Conservation (phyloP, 2,329 filamentous ascomycete genomes). For the Neocucurbitaria cava region DNA sequence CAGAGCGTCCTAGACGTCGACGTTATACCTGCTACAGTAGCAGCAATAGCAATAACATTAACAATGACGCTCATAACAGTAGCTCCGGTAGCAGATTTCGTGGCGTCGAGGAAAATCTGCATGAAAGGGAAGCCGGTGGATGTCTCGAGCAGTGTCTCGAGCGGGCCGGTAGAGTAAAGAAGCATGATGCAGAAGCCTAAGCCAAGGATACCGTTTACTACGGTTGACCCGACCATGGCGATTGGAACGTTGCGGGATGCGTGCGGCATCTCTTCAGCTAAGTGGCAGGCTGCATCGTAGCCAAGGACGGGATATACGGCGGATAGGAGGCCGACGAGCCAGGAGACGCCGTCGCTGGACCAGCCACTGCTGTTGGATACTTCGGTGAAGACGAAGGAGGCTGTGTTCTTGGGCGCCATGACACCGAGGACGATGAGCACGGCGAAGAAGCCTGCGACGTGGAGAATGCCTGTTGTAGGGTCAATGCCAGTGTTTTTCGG, state of each 20-base stretch:
- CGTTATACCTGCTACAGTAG: constrained; percentile 36
- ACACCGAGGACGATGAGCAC: constrained; percentile 26
- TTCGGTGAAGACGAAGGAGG: constrained; percentile 27
- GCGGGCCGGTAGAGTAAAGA: constrained; percentile 53
- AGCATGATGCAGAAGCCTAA: constrained; percentile 53
- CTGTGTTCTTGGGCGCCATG: constrained; percentile 25
- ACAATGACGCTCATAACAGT: constrained; percentile 50
- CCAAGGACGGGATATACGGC: constrained; percentile 31
- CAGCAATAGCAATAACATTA: constrained; percentile 21
- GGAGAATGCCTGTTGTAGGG: constrained; percentile 1
- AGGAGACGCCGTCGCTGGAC: constrained; percentile 27
- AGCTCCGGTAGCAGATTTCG: constrained; percentile 40
- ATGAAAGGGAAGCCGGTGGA: constrained; percentile 55
- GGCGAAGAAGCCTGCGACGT: constrained; percentile 23
- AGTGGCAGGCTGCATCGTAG: constrained; percentile 54
- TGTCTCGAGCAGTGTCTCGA: constrained; percentile 50
- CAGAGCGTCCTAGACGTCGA: constrained; percentile 50
- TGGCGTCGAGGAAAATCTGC: constrained; percentile 52
- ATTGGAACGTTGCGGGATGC: constrained; percentile 37
- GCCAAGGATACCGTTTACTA: constrained; percentile 56
- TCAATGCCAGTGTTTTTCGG: neutral
- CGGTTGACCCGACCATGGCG: constrained; percentile 39
- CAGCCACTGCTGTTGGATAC: constrained; percentile 29
- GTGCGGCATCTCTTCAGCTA: constrained; percentile 43
- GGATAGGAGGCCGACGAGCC: constrained; percentile 33